Conservation (phyloP, 176 grass and related monocot species). For the Eleusine coracana region DNA sequence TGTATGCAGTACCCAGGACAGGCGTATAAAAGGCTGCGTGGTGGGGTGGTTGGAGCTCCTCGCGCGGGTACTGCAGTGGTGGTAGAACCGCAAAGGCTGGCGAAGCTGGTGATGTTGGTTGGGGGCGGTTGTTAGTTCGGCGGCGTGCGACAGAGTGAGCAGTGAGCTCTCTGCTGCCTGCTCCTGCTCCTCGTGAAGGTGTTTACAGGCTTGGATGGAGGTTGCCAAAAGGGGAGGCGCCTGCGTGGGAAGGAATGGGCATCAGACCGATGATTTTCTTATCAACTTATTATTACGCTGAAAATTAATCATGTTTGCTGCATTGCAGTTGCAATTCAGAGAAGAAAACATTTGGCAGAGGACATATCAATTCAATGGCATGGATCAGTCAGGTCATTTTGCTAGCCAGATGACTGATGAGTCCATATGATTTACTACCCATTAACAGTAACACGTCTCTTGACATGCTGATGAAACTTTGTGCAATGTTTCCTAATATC, state of each 20-base stretch:
- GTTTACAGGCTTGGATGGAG: constrained; percentile 62
- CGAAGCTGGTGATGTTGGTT: constrained; percentile 32
- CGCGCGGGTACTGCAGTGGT: constrained; percentile 14
- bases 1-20: neutral
- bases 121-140: constrained; percentile 32
- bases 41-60: constrained; percentile 35
- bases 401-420: too few species aligned
- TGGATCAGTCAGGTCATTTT: neutral
- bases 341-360: neutral
- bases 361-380: neutral
- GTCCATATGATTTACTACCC: too few species aligned
- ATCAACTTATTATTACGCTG: neutral
- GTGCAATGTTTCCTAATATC: neutral
- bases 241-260: neutral
- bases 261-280: neutral
- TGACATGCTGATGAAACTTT: too few species aligned
- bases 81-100: constrained; percentile 38
- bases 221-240: constrained; percentile 44
- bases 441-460: too few species aligned
- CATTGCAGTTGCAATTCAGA: neutral
- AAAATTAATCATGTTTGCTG: neutral
- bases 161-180: constrained; percentile 1
- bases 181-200: constrained; percentile 52
- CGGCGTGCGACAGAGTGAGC: neutral
- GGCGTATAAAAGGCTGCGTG: constrained; percentile 49